Evolutionary conservation across 2,329 filamentous ascomycete species (phyloP).

Genomic region (Sordariomycetes sp.): DNA sequence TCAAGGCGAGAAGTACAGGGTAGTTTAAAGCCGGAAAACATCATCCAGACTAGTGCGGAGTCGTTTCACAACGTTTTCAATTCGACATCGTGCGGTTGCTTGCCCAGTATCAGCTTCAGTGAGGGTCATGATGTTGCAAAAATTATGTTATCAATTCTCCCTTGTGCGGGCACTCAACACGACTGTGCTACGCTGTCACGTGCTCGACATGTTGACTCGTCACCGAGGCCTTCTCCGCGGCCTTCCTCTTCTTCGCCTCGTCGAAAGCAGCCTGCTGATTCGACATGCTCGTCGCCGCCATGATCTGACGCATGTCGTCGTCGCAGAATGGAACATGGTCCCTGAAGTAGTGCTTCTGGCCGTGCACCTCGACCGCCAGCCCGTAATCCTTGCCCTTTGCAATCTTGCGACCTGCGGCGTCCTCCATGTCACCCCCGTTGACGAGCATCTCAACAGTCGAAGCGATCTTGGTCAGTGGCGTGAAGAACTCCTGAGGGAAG

Average conservation of each 20-base stretch:
- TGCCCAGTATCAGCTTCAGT: too few relatives aligned
- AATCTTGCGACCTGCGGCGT: conserved; percentile 13
- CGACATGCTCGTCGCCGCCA: conserved; percentile 11
- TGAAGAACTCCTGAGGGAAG: conserved; percentile 19
- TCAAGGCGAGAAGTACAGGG: too few relatives aligned
- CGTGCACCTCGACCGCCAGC: conserved; percentile 17
- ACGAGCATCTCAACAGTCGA: conserved; percentile 16
- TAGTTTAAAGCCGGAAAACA: too few relatives aligned
- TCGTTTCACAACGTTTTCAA: too few relatives aligned
- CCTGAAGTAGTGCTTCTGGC: conserved; percentile 21
- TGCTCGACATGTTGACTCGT: background rate
- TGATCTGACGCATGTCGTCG: conserved; percentile 12
- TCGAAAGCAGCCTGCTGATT: conserved; percentile 9
- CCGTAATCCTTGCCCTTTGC: conserved; percentile 12
- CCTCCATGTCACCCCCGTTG: conserved; percentile 11
- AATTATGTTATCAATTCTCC: too few relatives aligned
- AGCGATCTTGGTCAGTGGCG: conserved; percentile 16
- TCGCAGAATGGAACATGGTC: conserved; percentile 13
- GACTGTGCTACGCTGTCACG: background rate
- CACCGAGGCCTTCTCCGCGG: background rate
- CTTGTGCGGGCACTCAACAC: too few relatives aligned
- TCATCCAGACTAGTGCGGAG: too few relatives aligned
- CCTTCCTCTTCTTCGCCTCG: conserved; percentile 6
- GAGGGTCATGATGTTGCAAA: too few relatives aligned
- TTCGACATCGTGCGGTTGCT: too few relatives aligned